Percentiles rank a stretch among this genome's conserved stretches.
Conservation (phyloP, 108 stramenopile genomes). For the Skeletonema costatum region DNA sequence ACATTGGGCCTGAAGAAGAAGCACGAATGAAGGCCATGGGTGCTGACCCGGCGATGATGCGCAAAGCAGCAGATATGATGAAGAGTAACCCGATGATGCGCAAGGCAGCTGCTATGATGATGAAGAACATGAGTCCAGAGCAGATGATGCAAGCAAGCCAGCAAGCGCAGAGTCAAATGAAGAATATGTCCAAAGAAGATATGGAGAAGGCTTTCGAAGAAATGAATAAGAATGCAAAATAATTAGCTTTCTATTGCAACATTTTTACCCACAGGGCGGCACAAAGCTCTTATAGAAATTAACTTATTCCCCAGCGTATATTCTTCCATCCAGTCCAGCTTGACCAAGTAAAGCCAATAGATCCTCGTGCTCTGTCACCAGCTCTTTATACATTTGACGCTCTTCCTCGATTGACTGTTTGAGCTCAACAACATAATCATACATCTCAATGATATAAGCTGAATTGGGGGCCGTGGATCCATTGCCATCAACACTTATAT, state of each 20-base stretch:
- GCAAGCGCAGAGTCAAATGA: conserved; percentile 74
- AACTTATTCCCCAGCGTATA: neutral
- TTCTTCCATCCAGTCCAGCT: conserved; percentile 15
- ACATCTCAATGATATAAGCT: conserved; percentile 43
- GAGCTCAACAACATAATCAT: conserved; percentile 63
- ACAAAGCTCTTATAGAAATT: neutral
- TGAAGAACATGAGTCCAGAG: conserved; percentile 72
- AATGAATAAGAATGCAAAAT: conserved; percentile 29
- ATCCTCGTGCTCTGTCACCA: conserved; percentile 72
- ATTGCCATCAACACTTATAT: conserved; percentile 8
- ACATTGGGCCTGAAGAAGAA: conserved; percentile 69
- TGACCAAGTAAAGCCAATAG: conserved; percentile 63
- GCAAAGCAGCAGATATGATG: conserved; percentile 65
- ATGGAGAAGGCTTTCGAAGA: conserved; percentile 46
- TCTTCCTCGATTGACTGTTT: conserved; percentile 64
- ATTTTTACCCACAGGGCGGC: too few species aligned
- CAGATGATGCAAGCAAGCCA: conserved; percentile 66
- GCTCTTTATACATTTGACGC: conserved; percentile 63
- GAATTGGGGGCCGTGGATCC: conserved; percentile 20
- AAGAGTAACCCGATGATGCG: conserved; percentile 72
- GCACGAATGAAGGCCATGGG: conserved; percentile 77
- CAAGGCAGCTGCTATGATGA: conserved; percentile 66
- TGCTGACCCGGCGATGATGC: conserved; percentile 69
- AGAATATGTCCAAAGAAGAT: conserved; percentile 59
- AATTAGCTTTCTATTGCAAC: neutral